Base-by-base conservation (phyloP, 805 yeast genomes). In the Pichia cabralensis region DNA sequence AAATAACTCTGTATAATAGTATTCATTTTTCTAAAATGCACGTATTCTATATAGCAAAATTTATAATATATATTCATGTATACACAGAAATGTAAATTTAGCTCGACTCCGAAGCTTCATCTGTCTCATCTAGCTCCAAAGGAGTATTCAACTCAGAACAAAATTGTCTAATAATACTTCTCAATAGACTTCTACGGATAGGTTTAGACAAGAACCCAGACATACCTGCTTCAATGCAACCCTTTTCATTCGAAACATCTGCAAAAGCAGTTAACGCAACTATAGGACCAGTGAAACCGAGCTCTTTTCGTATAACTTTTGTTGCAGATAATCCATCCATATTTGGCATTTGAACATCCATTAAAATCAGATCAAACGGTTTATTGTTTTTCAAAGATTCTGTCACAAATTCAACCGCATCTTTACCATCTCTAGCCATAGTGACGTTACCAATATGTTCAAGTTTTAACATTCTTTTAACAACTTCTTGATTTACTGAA, bases 321-420 rank as follows among this genome's bases (percentile, higher is more conserved):
- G 97, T 86, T 0, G 96, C 95, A 18, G 75, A 64, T 21, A 88
- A 60, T 3, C 98, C 98, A 53, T 89, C 96, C 45, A 86, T 67
- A 48, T 74, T 78, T 5, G 97, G 97, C 97, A 88, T 89, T 58
- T 89, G 96, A 33, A 89, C 94, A 56, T 89, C 98, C 98, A 89
- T 89, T 52, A 89, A 83, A 2, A 92, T 74, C 35, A 89, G 58
- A 52, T 84, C 89, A 53, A 67, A 85, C 12, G 53, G 48, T 8
- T 61, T 61, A 12, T 56, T 56, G 3, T 55, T 48, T 2, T 56
- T 65, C 18, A 60, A 47, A 2, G 76, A 60, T 22, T 65, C 66
- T 40, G 71, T 65, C 3, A 85, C 76, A 32, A 68, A 61, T 9
- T 75, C 77, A 25, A 88, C 73, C 0, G 96, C 96, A 42, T 88